Conservation (phyloP, 768 basidiomycete genomes). For the Boletus rubescentipes region DNA sequence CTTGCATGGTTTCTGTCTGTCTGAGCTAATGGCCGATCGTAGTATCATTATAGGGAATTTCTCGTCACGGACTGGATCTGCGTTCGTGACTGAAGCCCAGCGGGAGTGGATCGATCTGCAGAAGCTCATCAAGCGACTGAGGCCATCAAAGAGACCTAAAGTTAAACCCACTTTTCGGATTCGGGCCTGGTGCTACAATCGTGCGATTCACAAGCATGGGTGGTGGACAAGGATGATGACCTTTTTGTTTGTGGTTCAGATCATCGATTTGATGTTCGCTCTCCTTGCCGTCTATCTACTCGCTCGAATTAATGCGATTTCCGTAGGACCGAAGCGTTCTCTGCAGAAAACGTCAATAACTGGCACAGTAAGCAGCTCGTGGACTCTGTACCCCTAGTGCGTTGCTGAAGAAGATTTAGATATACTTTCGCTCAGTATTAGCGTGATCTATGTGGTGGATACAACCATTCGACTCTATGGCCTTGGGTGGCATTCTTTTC, state of each 20-base stretch:
- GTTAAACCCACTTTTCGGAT: constrained; percentile 50
- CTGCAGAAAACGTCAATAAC: constrained; percentile 48
- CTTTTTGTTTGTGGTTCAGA: constrained; percentile 78
- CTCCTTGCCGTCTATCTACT: background rate
- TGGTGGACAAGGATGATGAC: constrained; percentile 89
- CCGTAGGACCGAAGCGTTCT: constrained; percentile 78
- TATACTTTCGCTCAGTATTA: constrained; percentile 72
- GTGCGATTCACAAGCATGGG: constrained; percentile 88
- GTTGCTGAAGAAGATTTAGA: constrained; percentile 42
- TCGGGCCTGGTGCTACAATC: constrained; percentile 86
- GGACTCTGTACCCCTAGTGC: constrained; percentile 1
- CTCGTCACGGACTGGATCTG: constrained; percentile 80
- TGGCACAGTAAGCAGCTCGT: constrained; percentile 53
- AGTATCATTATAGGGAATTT: constrained; percentile 98
- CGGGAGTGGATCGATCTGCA: constrained; percentile 93
- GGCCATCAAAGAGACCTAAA: constrained; percentile 80
- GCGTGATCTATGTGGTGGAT: constrained; percentile 73
- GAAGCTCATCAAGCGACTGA: constrained; percentile 85
- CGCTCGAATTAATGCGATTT: background rate
- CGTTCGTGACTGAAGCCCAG: constrained; percentile 82
- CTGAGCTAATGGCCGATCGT: constrained; percentile 15
- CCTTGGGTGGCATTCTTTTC: constrained; percentile 80
- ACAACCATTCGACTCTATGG: constrained; percentile 77
- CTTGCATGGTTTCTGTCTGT: background rate
- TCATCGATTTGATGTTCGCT: constrained; percentile 76